phyloP scores from a whole-genome alignment of 2,329 filamentous ascomycete species.

The Nemania sp. region DNA sequence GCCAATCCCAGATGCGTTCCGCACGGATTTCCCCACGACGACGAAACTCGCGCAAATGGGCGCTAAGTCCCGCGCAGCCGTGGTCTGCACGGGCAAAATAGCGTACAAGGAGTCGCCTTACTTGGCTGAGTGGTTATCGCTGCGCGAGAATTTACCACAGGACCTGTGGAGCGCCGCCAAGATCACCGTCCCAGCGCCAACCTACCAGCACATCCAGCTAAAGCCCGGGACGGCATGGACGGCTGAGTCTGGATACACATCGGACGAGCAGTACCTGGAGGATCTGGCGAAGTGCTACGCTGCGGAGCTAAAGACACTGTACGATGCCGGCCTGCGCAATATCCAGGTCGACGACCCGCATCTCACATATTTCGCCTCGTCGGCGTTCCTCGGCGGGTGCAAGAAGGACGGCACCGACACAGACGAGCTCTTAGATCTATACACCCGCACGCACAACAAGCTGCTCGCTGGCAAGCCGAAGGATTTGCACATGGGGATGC shows the following conservation, averaged over 20 bases:
- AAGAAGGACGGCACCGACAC: constrained; percentile 65
- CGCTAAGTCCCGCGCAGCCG: constrained; percentile 52
- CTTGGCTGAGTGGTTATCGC: constrained; percentile 51
- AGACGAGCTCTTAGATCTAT: constrained; percentile 67
- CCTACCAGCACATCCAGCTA: constrained; percentile 74
- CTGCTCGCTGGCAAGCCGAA: constrained; percentile 64
- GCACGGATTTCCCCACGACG: constrained; percentile 60
- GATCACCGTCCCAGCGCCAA: constrained; percentile 70
- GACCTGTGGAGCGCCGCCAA: constrained; percentile 71
- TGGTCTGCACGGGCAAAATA: constrained; percentile 54
- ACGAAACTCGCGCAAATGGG: constrained; percentile 54
- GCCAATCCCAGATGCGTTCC: constrained; percentile 72
- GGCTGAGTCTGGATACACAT: constrained; percentile 59
- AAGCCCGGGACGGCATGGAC: constrained; percentile 63
- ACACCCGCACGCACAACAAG: constrained; percentile 72
- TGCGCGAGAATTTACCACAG: constrained; percentile 60
- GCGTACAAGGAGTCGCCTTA: constrained; percentile 57
- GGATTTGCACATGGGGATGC: constrained; percentile 73
- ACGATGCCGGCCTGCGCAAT: constrained; percentile 64
- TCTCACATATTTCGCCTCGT: constrained; percentile 68
- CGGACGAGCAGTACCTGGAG: constrained; percentile 64
- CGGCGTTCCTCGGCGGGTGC: constrained; percentile 67
- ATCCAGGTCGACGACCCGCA: constrained; percentile 69
- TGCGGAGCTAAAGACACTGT: constrained; percentile 63
- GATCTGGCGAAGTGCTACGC: constrained; percentile 67